A percentile compares a stretch with the other conserved stretches of the same genome.
phyloP scores from a whole-genome alignment of 2,329 filamentous ascomycete genomes.

The Biscogniauxia marginata region DNA sequence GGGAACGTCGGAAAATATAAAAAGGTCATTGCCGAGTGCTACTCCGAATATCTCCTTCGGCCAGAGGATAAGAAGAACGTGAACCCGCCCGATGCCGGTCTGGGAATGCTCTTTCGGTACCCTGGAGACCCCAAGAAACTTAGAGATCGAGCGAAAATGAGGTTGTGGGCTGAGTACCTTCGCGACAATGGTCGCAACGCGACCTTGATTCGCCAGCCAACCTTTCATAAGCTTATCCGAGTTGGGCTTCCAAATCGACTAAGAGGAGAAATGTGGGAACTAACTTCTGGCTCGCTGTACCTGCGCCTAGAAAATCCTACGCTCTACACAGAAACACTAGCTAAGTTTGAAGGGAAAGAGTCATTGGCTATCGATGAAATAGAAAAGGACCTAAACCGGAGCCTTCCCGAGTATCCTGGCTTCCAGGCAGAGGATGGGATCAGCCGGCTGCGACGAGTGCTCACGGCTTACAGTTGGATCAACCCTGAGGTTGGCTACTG shows the following conservation, averaged over 20 bases:
- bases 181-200: slow-evolving; percentile 92
- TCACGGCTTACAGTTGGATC: slow-evolving; percentile 97
- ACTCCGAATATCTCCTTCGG: slow-evolving; percentile 80
- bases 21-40: slow-evolving; percentile 77
- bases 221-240: slow-evolving; percentile 95
- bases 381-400: slow-evolving; percentile 95
- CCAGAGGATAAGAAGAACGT: slow-evolving; percentile 61
- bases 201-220: slow-evolving; percentile 90
- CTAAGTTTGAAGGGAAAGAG: slow-evolving; percentile 79
- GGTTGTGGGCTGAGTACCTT: slow-evolving; percentile 94
- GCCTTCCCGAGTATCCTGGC: slow-evolving; percentile 92
- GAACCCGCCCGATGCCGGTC: slow-evolving; percentile 81
- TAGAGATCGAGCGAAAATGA: slow-evolving; percentile 93
- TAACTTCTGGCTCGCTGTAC: slow-evolving; percentile 88
- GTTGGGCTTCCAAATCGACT: slow-evolving; percentile 92
- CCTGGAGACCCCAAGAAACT: slow-evolving; percentile 93
- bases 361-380: slow-evolving; percentile 98
- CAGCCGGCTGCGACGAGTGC: slow-evolving; percentile 78
- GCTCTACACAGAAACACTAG: slow-evolving; percentile 78
- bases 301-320: slow-evolving; percentile 82
- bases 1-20: slow-evolving; percentile 85
- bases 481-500: slow-evolving; percentile 96
- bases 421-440: slow-evolving; percentile 98
- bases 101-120: slow-evolving; percentile 91
- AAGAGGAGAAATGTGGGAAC: slow-evolving; percentile 92